These are phyloP conservation scores for Pythium rishiriense DNA, from an alignment of 352 stramenopile genomes.

Conservation along the genomic window DNA sequence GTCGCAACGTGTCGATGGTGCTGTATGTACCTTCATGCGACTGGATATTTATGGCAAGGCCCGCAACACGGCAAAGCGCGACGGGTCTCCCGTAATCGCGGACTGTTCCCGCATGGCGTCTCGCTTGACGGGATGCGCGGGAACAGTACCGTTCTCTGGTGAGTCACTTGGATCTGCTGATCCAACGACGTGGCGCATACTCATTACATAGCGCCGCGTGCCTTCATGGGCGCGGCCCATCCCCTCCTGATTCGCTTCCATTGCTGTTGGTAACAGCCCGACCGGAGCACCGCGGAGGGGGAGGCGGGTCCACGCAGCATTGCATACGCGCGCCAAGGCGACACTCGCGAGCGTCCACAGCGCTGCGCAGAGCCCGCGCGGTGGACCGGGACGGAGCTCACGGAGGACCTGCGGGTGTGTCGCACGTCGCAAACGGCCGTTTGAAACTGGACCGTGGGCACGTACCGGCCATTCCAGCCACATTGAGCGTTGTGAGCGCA, in stretches of 20 bases:
- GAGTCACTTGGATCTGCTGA: background rate
- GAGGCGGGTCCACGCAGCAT: constrained; percentile 17
- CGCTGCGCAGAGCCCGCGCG: background rate
- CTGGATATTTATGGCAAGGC: too few relatives aligned
- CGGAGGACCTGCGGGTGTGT: constrained; percentile 11
- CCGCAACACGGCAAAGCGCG: background rate
- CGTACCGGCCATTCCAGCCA: background rate
- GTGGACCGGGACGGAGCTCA: constrained; percentile 5
- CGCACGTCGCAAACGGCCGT: background rate
- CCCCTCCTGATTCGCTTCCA: constrained; percentile 19
- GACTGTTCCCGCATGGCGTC: background rate
- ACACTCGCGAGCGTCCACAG: constrained; percentile 24
- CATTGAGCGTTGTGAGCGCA: background rate
- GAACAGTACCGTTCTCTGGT: background rate
- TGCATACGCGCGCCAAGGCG: constrained; percentile 11
- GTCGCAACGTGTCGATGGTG: background rate
- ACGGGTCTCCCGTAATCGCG: background rate
- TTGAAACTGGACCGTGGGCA: background rate
- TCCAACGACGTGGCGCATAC: constrained; percentile 13
- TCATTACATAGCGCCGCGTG: constrained; percentile 15
- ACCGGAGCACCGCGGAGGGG: too few relatives aligned
- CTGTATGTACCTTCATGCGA: too few relatives aligned
- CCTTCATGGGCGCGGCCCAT: constrained; percentile 11
- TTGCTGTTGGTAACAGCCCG: constrained; percentile 14
- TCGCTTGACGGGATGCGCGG: too few relatives aligned